These are phyloP conservation scores for Gypsophila paniculata DNA, from an alignment of 179 eudicot species.

Conservation along the genomic window DNA sequence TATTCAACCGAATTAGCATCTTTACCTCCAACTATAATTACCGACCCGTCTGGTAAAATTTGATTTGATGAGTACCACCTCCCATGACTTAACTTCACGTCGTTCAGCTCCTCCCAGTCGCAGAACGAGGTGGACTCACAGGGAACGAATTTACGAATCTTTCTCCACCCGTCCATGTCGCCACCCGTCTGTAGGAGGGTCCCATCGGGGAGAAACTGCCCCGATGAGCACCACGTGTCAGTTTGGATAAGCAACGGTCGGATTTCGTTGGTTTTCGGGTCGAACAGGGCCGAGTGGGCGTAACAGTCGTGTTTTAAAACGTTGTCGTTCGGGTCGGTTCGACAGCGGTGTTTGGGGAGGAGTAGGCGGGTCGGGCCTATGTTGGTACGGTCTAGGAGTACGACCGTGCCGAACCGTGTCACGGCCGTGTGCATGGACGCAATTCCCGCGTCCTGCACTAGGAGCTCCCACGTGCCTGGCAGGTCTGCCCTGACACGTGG, in stretches of 20 bases:
- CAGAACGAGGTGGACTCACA: constrained; percentile 41
- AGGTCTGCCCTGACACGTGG: constrained; percentile 38
- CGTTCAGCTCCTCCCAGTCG: constrained; percentile 70
- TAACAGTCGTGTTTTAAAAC: constrained; percentile 44
- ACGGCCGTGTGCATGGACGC: constrained; percentile 98
- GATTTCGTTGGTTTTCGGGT: constrained; percentile 43
- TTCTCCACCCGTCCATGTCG: constrained; percentile 49
- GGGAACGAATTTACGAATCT: constrained; percentile 59
- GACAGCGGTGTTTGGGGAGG: constrained; percentile 44
- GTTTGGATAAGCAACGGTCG: constrained; percentile 70
- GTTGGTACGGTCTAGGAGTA: constrained; percentile 81
- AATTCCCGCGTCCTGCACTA: constrained; percentile 62
- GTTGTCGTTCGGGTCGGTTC: constrained; percentile 26
- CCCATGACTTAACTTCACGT: constrained; percentile 38
- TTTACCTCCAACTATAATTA: constrained; percentile 70
- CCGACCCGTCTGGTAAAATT: constrained; percentile 63
- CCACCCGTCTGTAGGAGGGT: constrained; percentile 88
- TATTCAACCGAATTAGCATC: constrained; percentile 46
- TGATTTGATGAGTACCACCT: constrained; percentile 86
- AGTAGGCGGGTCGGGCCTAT: constrained; percentile 57
- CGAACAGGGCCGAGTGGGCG: constrained; percentile 71
- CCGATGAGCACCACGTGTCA: constrained; percentile 99
- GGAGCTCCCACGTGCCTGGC: constrained; percentile 82
- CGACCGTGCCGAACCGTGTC: constrained; percentile 67
- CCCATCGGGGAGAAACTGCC: constrained; percentile 85